Base-by-base conservation (phyloP, 805 yeast species). In the Yarrowia keelungensis region DNA sequence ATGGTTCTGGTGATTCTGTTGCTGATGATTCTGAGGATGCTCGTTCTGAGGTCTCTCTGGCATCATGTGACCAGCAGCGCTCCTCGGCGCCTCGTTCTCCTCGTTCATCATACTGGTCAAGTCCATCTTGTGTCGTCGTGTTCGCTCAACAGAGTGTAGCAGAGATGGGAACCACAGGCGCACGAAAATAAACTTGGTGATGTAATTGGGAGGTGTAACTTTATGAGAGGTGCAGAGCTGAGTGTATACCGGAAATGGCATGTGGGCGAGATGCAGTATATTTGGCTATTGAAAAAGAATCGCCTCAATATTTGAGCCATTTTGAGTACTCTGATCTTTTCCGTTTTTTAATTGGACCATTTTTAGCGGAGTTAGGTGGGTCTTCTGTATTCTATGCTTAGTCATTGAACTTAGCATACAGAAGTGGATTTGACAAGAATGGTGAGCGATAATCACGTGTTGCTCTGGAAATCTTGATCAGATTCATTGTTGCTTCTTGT, bases 61-160 rank as follows among this genome's bases (percentile, higher is more conserved):
- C 32, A 26, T 26, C 32, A 26, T 3, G 32, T 26, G 32, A 26
- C 32, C 32, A 26, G 32, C 32, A 5, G 7, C 51, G 45, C 45
- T 51, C 32, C 47, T 26, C 42, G 65, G 42, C 45, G 51, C 19
- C 50, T 43, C 65, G 45, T 59, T 43, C 42, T 59, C 65, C 65
- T 59, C 65, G 65, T 59, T 59, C 65, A 59, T 59, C 65, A 59
- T 59, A 12, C 65, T 59, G 16, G 65, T 59, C 39, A 59, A 42
- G 14, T 59, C 65, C 65, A 59, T 59, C 32, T 41, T 56, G 39
- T 11, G 43, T 16, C 12, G 58, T 36, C 15, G 43, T 16, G 41
- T 38, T 32, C 39, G 22, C 7, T 15, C 9, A 11, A 10, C 39
- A 50, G 22, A n/a, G 41, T 22, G 32, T 26, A 26, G 39, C 39